These are phyloP conservation scores for Cryptococcus maquisensis DNA, from an alignment of 1,284 basidiomycete species.

Conservation along the genomic window DNA sequence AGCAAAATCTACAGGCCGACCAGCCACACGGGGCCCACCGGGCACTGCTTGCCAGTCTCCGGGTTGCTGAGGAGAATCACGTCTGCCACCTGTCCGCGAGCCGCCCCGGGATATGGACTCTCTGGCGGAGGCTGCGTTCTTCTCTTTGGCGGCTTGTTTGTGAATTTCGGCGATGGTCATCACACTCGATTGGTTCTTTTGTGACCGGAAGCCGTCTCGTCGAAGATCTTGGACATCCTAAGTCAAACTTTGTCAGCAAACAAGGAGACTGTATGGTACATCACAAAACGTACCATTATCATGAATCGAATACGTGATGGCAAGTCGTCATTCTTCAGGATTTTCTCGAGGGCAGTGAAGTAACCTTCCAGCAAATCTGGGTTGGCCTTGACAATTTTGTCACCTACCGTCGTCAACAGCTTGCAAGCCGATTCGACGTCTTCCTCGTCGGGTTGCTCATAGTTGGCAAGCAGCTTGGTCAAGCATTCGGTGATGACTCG, in stretches of 20 bases:
- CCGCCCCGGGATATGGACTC: slow-evolving; percentile 69
- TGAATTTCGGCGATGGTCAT: slow-evolving; percentile 86
- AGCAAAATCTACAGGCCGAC: slow-evolving; percentile 46
- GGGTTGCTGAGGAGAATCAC: slow-evolving; percentile 53
- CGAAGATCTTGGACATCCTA: slow-evolving; percentile 88
- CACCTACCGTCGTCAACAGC: slow-evolving; percentile 82
- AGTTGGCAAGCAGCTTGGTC: slow-evolving; percentile 86
- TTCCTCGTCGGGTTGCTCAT: slow-evolving; percentile 93
- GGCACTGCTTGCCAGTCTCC: slow-evolving; percentile 86
- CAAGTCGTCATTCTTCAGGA: slow-evolving; percentile 68
- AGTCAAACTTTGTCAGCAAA: slow-evolving; percentile 15
- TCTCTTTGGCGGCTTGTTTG: slow-evolving; percentile 70
- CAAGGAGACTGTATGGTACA: slow-evolving; percentile 5
- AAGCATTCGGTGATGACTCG: slow-evolving; percentile 96
- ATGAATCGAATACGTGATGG: slow-evolving; percentile 90
- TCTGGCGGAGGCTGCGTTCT: slow-evolving; percentile 56
- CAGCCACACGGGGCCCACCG: slow-evolving; percentile 60
- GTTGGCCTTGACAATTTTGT: slow-evolving; percentile 64
- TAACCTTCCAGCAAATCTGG: slow-evolving; percentile 87
- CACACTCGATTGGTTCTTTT: slow-evolving; percentile 71
- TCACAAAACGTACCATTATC: slow-evolving; percentile 64
- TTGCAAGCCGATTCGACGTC: slow-evolving; percentile 96
- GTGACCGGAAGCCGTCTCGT: slow-evolving; percentile 71
- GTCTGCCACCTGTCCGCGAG: slow-evolving; percentile 77
- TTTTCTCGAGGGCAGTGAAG: slow-evolving; percentile 81